Base-by-base conservation (phyloP, 768 basidiomycete species). In the Lentinus tigrinus region DNA sequence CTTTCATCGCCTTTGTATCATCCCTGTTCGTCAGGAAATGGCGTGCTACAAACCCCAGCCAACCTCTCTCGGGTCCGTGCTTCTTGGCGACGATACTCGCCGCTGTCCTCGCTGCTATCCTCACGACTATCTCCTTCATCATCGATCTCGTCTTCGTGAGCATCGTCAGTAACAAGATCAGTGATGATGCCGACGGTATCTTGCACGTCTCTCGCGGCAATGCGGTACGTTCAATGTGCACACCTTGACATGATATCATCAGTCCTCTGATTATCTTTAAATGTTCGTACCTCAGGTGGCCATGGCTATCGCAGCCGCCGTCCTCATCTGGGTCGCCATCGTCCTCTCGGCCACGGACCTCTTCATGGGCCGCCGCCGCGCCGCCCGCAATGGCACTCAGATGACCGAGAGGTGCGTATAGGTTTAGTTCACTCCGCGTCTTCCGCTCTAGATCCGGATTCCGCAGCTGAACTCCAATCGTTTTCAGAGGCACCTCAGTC, bases 111-210 rank as follows among this genome's bases (percentile, higher is more conserved):
- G 75, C 82, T 16, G 73, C 78, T 49, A 46, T 80, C 47, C 64
- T 81, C 49, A 74, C 82, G 28, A 81, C 81, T 21, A 66, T 81
- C 59, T 73, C 77, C 58, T 83, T 85, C 71, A 70, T 83, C 60
- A 72, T 85, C 65, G 82, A 84, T 69, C 70, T 81, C 55, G 76
- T 79, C 60, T 68, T 81, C 58, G 76, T 82, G 64, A 77, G 76
- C 17, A 67, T 79, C 56, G 73, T 79, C 38, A 76, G 75, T 60
- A 67, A 74, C 57, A 74, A 72, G 52, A 70, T 84, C 43, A 67
- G 72, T 54, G 67, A 79, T 54, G 73, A 76, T 49, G 73, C 78
- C 21, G 72, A 77, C 61, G 77, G 74, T 48, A 62, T 55, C 31
- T 67, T 84, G 34, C 68, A 64, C 24, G 70, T 82, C n/a, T 70